Conservation (phyloP, 2,329 filamentous ascomycete species). For the Trichophyton verrucosum region DNA sequence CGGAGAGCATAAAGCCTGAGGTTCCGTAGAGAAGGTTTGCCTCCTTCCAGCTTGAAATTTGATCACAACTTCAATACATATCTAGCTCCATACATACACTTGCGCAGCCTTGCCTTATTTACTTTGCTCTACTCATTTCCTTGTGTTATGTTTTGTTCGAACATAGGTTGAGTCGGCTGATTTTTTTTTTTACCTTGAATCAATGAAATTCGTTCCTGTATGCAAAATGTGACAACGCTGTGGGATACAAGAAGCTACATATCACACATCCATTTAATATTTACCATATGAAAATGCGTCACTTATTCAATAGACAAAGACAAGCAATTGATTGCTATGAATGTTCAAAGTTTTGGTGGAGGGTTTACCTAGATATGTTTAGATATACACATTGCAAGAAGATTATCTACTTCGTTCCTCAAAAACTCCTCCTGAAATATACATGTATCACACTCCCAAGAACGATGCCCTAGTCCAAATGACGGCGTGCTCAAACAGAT, state of each 20-base stretch:
- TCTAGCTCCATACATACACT: too few species aligned
- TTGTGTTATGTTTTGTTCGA: neutral
- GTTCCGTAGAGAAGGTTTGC: neutral
- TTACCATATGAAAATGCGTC: neutral
- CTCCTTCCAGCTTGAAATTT: neutral
- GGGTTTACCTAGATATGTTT: too few species aligned
- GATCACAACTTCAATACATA: neutral
- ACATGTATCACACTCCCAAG: neutral
- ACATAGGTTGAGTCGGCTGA: neutral
- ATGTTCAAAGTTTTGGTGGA: neutral
- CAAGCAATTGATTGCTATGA: neutral
- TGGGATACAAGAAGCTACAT: neutral
- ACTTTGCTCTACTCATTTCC: neutral
- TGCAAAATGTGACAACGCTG: neutral
- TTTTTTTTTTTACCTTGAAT: neutral
- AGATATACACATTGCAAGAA: neutral
- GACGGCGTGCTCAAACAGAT: neutral
- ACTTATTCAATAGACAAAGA: neutral
- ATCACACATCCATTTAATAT: neutral
- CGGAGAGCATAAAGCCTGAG: conserved; percentile 12
- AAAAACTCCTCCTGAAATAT: neutral
- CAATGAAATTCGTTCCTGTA: neutral
- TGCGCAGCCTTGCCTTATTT: neutral
- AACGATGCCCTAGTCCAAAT: neutral
- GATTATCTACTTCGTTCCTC: neutral